These are phyloP conservation scores for Stromatinia cepivora DNA, from an alignment of 2,329 filamentous ascomycete species.

Conservation along the genomic window DNA sequence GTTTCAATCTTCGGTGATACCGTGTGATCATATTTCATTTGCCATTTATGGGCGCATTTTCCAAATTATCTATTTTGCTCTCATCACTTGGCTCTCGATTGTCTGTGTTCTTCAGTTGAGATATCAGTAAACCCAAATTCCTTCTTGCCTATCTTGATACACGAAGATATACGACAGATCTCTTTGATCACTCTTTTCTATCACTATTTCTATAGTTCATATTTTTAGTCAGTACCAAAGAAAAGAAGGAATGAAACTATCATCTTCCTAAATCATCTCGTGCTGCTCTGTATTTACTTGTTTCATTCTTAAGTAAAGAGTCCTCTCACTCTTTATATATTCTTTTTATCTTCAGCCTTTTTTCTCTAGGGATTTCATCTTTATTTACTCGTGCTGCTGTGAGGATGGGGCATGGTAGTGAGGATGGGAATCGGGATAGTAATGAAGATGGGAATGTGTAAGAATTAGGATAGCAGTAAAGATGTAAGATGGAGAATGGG, in stretches of 20 bases:
- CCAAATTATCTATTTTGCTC: not conserved
- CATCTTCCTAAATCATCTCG: not conserved
- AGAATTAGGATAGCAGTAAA: not conserved
- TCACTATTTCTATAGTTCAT: not conserved
- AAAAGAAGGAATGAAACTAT: not conserved
- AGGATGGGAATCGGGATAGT: accelerated
- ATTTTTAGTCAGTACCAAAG: not conserved
- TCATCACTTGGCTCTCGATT: not conserved
- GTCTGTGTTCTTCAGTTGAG: not conserved
- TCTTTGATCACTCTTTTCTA: not conserved
- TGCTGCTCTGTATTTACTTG: not conserved
- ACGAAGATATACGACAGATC: no score
- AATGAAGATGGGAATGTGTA: not conserved
- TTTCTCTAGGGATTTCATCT: no score
- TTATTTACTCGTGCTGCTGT: no score
- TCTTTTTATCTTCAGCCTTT: not conserved
- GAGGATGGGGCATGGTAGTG: not conserved
- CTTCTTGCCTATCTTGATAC: not conserved
- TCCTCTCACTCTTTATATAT: not conserved
- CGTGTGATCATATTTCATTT: not conserved
- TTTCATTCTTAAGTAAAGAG: not conserved
- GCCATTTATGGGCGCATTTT: not conserved
- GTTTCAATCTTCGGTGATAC: not conserved
- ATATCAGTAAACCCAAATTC: not conserved
- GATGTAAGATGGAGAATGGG: not conserved